These are phyloP conservation scores for Penicillium macrosclerotiorum DNA, from an alignment of 495 filamentous ascomycete genomes.

Conservation along the genomic window DNA sequence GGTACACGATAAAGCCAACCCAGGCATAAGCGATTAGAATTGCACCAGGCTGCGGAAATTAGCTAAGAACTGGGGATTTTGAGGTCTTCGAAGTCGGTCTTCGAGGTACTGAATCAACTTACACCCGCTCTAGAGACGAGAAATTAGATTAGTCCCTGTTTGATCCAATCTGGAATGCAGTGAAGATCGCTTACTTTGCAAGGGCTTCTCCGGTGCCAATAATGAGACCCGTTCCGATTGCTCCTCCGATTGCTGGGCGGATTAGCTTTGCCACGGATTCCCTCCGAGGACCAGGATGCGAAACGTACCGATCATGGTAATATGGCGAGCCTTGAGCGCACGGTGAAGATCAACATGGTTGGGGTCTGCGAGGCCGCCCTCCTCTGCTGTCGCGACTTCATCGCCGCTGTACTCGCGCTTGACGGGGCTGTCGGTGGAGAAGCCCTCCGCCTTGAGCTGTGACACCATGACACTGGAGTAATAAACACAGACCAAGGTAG, in stretches of 20 bases:
- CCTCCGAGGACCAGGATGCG: neutral
- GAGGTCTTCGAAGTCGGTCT: too few relatives aligned
- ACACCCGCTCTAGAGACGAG: constrained; percentile 46
- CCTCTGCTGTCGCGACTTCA: constrained; percentile 28
- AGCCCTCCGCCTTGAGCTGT: constrained; percentile 14
- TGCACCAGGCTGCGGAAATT: constrained; percentile 60
- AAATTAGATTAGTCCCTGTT: too few relatives aligned
- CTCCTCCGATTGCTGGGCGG: constrained; percentile 71
- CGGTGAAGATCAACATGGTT: constrained; percentile 55
- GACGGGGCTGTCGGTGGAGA: constrained; percentile 3
- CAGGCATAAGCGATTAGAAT: constrained; percentile 68
- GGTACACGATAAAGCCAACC: constrained; percentile 60
- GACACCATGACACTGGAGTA: constrained; percentile 1
- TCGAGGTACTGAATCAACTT: constrained; percentile 15
- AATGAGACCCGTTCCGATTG: constrained; percentile 74
- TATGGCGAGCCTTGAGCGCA: constrained; percentile 70
- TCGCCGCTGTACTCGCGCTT: constrained; percentile 11
- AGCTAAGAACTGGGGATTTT: too few relatives aligned
- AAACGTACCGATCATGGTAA: constrained; percentile 70
- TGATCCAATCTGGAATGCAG: neutral
- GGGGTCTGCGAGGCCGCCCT: constrained; percentile 21
- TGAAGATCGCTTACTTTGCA: constrained; percentile 42
- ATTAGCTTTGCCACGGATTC: neutral
- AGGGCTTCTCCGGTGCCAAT: constrained; percentile 67
- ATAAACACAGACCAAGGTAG: neutral